Evolutionary conservation across 352 stramenopile genomes (phyloP), one percentile per base, ranked within the genome.

Genomic region (Phytophthora crassamura): DNA sequence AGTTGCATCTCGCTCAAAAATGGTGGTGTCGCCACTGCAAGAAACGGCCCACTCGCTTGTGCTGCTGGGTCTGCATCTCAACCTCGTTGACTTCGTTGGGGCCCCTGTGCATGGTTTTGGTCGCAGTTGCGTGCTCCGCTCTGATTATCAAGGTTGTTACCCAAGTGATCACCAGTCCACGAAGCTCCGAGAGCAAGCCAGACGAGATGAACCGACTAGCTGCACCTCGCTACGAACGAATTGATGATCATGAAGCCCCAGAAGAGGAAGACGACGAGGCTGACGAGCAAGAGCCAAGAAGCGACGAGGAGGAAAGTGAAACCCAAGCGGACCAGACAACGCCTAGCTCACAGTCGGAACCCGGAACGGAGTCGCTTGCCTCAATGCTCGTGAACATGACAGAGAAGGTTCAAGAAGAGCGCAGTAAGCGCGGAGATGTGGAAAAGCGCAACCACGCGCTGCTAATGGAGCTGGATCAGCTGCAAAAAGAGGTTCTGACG

Each of bases 391-490:
- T 93, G 30, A 75, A 82, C 38, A 86, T 93, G 74, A 90, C 81
- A 1, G 64, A 74, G 12, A 79, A 90, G 48, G 74, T 90, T 7
- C 77, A 90, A 42, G 68, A 82, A 61, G 78, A 90, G 40, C 80
- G 84, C 2, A 59, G 60, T 8, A 72, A 79, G 12, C 77, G 78
- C 18, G 74, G 70, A 28, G 74, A 84, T 7, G 70, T 88, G 7
- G 84, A 90, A 61, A 82, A 82, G 59, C 77, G 73, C 58, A 93
- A 90, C 20, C 84, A 89, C 58, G 70, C 70, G 39, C 71, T 93
- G 33, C 68, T 93, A 47, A 71, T 83, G 22, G 84, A 93, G 59
- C 67, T 90, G 28, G 81, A 93, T 58, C 78, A 88, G 57, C 65
- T 93, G 18, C 84, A 93, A 48, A 68, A 75, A 36, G 80, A 88